Evolutionary conservation across 345 rosid genomes (phyloP), one percentile per base, ranked within the genome.

Genomic region (Erysimum cheiranthoides): DNA sequence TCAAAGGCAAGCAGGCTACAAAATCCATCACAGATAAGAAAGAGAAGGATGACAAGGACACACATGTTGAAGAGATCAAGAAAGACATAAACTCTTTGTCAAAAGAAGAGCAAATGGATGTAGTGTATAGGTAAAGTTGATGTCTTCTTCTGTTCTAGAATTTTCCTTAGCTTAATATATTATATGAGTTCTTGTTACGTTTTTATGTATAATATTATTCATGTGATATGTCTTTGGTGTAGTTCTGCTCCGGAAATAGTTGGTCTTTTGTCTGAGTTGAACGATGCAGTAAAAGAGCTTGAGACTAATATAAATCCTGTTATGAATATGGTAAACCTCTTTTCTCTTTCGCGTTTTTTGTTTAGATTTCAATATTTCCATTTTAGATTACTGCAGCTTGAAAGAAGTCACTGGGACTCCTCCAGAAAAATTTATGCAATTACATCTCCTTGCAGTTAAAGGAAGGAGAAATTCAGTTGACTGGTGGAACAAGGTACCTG

Each of bases 191-290:
- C 11, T n/a, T 52, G 35, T 30, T 46, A 47, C 35, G 0, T 56
- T 1, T 1, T 59, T 53, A 31, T 63, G 32, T 58, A n/a, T 10
- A 56, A 4, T 38, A 71, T 13, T 49, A 47, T 67, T 64, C 40
- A 51, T 12, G 28, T 50, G 47, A 59, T 56, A 21, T 78, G 56
- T 71, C 13, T 71, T 46, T 47, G 5, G 18, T 75, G 4, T 90
- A 94, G 99, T 77, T 86, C 97, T 84, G 97, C 97, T 40, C 99
- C 99, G 59, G 99, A 94, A 70, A 78, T 94, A 64, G 87, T 92
- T 66, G 93, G 96, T 73, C 83, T 94, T 75, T 86, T 89, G 72
- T 87, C 92, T 31, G 98, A 94, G 85, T 83, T 94, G 64, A 85
- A 87, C 36, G 85, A 82, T 78, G 83, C 97, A 34, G 72, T 84